Conservation (phyloP, 805 yeast genomes). For the Dipodascopsis uninucleata region DNA sequence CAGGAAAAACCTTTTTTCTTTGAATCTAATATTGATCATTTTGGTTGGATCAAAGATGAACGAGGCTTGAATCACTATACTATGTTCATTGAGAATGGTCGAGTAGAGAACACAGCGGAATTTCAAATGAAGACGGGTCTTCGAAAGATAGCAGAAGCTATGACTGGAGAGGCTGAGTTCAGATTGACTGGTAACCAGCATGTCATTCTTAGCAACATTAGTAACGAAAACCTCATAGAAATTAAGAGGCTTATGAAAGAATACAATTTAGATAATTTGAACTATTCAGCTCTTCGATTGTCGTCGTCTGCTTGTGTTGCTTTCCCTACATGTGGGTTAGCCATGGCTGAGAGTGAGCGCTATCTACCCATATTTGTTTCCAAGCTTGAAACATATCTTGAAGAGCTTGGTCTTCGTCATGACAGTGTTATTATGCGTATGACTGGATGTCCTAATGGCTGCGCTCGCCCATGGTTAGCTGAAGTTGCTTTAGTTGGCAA, state of each 20-base stretch:
- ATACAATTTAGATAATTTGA: conserved; percentile 78
- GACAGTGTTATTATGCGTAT: conserved; percentile 94
- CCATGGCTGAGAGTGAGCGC: conserved; percentile 98
- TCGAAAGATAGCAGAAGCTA: conserved; percentile 66
- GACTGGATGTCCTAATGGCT: conserved; percentile 99
- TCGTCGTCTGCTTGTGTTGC: conserved; percentile 97
- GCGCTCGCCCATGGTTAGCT: conserved; percentile 98
- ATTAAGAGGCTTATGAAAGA: conserved; percentile 63
- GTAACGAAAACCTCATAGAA: conserved; percentile 59
- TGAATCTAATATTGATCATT: conserved; percentile 82
- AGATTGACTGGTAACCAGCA: conserved; percentile 96
- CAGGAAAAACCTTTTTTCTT: conserved; percentile 70
- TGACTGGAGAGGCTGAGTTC: conserved; percentile 76
- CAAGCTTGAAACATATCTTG: conserved; percentile 80
- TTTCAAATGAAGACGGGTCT: conserved; percentile 87
- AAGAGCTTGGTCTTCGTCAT: conserved; percentile 88
- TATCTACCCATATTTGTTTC: conserved; percentile 76
- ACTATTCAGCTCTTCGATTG: conserved; percentile 77
- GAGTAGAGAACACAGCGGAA: conserved; percentile 89
- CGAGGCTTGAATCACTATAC: conserved; percentile 84
- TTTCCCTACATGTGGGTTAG: conserved; percentile 97
- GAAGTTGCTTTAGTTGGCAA: conserved; percentile 95
- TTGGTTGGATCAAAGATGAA: conserved; percentile 70
- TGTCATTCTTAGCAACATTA: conserved; percentile 67
- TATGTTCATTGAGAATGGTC: conserved; percentile 91